Base-by-base conservation (phyloP, 495 filamentous ascomycete genomes). In the Aspergillus nanangensis region DNA sequence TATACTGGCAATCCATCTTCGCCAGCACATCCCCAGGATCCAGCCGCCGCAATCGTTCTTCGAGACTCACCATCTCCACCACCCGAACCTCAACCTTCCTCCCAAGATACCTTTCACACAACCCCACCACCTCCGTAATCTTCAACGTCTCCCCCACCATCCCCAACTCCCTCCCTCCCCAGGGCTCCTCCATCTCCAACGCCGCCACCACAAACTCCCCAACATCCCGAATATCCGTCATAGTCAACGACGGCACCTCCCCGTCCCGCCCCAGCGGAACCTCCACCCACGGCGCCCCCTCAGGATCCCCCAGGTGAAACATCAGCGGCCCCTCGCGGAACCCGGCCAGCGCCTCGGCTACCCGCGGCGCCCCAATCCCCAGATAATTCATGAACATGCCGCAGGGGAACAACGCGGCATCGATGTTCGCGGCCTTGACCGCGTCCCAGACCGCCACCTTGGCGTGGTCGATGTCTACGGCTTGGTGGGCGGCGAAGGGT, bases 311-410 rank as follows among this genome's bases (percentile, higher is more conserved):
- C 9, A 65, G 44, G 48, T 66, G 43, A 44, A 60, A 44, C 1
- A 67, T 43, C 35, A 59, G 45, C 41, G 42, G 31, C 9, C 51
- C 50, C 50, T 63, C 58, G n/a, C 45, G 41, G 21, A 63, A 52
- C 9, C 59, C 58, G 19, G 42, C 25, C 27, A 59, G 35, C 9
- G 50, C 57, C 38, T 54, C 48, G 15, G 35, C 44, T 24, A 19
- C 38, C 32, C 48, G 41, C 5, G 29, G 35, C 4, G 32, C 47
- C 7, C 63, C 66, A 38, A 61, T 53, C 8, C 49, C 64, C 2
- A 68, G 43, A 41, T 67, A 67, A 39, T 68, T 65, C 59, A 69
- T 67, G 41, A 66, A 60, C 41, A 62, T 44, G 8, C 64, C 62
- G 18, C 35, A 33, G 1, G 48, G 42, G 32, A 68, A 66, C 4